These are phyloP conservation scores for Thielaviopsis populi DNA, from an alignment of 2,329 filamentous ascomycete species.

Conservation along the genomic window DNA sequence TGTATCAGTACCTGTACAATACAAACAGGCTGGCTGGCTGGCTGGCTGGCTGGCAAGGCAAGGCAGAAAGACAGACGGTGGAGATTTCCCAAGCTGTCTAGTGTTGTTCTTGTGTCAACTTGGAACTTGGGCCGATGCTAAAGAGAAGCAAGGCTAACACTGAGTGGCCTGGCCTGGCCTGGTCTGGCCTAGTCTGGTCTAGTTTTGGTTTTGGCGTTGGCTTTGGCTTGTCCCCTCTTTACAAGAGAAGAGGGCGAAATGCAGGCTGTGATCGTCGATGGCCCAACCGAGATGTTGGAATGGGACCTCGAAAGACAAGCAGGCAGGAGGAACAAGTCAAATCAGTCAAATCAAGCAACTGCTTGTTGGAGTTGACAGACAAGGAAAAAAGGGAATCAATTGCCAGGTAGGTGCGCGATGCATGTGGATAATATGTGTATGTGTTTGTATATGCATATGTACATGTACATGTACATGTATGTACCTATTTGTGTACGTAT, in stretches of 20 bases:
- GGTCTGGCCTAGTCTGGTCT: too few species aligned
- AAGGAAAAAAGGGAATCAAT: slow-evolving; percentile 1
- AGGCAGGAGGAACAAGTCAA: neutral
- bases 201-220: too few species aligned
- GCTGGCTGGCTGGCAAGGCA: neutral
- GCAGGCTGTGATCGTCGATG: too few species aligned
- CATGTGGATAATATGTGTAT: neutral
- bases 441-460: neutral
- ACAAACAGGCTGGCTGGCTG: neutral
- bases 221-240: too few species aligned
- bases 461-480: neutral
- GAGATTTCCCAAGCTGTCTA: neutral
- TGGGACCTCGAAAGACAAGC: neutral
- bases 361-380: neutral
- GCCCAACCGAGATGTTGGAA: neutral
- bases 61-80: neutral
- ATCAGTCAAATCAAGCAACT: neutral
- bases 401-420: neutral
- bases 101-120: neutral
- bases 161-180: too few species aligned
- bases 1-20: neutral
- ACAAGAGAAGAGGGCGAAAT: too few species aligned
- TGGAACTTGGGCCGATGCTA: neutral
- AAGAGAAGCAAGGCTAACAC: neutral
- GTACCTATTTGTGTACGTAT: neutral